A percentile compares a stretch with the other conserved stretches of the same genome.
phyloP scores from a whole-genome alignment of 164 flowering plant species.

The Liriodendron chinense region DNA sequence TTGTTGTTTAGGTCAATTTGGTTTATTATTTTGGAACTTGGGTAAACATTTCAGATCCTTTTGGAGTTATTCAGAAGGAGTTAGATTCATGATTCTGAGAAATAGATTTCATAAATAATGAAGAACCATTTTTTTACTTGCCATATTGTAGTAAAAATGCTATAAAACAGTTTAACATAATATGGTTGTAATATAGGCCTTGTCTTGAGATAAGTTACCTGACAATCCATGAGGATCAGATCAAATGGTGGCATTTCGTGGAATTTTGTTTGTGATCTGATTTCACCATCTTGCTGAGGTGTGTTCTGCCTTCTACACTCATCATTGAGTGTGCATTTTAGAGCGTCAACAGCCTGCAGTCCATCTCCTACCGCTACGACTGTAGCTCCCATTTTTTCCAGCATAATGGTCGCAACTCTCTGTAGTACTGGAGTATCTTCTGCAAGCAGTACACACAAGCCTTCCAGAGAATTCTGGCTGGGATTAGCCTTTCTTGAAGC shows the following conservation, averaged over 20 bases:
- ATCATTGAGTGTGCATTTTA: slow-evolving; percentile 32
- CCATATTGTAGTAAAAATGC: not conserved
- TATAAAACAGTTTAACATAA: not conserved
- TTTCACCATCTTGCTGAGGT: slow-evolving; percentile 21
- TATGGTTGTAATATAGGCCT: not conserved
- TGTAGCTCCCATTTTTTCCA: slow-evolving; percentile 84
- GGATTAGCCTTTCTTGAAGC: slow-evolving; percentile 20
- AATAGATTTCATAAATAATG: not conserved
- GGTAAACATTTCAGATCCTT: not conserved
- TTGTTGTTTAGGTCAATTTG: not conserved
- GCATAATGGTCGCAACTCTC: slow-evolving; percentile 91
- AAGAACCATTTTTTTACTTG: not conserved
- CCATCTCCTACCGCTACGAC: slow-evolving; percentile 89
- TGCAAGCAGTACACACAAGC: slow-evolving; percentile 76
- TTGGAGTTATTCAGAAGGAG: no score
- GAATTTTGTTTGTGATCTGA: slow-evolving; percentile 24
- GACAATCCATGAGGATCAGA: slow-evolving; percentile 96
- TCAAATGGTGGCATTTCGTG: slow-evolving; percentile 44
- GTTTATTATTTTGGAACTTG: not conserved
- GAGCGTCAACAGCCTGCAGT: slow-evolving; percentile 82
- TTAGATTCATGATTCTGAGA: not conserved
- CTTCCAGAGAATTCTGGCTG: slow-evolving; percentile 56
- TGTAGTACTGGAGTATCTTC: slow-evolving; percentile 95
- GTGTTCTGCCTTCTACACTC: slow-evolving; percentile 25
- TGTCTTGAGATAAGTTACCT: slow-evolving; percentile 42